These are phyloP conservation scores for Nannizziopsis barbatae DNA, from an alignment of 2,329 filamentous ascomycete species.

Conservation along the genomic window DNA sequence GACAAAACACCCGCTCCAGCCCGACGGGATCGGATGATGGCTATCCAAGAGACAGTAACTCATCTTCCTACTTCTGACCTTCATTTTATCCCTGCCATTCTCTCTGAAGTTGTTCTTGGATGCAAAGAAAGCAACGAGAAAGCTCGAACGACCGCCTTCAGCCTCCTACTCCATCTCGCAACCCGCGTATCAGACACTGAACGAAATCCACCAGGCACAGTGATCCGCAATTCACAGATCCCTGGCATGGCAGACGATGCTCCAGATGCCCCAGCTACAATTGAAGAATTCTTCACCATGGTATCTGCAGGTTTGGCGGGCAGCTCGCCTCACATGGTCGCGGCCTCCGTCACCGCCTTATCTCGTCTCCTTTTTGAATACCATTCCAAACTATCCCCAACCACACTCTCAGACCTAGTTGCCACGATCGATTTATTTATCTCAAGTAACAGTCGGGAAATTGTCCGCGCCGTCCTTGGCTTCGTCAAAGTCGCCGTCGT, in stretches of 20 bases:
- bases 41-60: slow-evolving; percentile 68
- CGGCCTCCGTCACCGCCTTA: slow-evolving; percentile 87
- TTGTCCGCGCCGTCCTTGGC: slow-evolving; percentile 84
- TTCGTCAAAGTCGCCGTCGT: slow-evolving; percentile 96
- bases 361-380: slow-evolving; percentile 92
- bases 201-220: slow-evolving; percentile 44
- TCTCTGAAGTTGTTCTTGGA: slow-evolving; percentile 89
- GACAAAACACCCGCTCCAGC: slow-evolving; percentile 81
- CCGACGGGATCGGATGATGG: slow-evolving; percentile 71
- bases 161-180: slow-evolving; percentile 78
- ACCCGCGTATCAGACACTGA: slow-evolving; percentile 63
- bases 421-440: slow-evolving; percentile 94
- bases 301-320: slow-evolving; percentile 89
- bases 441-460: slow-evolving; percentile 91
- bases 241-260: slow-evolving; percentile 76
- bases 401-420: slow-evolving; percentile 71
- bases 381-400: slow-evolving; percentile 54
- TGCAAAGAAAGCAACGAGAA: slow-evolving; percentile 98
- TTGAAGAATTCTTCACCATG: slow-evolving; percentile 98
- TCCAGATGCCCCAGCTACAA: slow-evolving; percentile 61
- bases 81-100: slow-evolving; percentile 82
- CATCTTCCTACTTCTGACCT: slow-evolving; percentile 66
- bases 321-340: slow-evolving; percentile 92
- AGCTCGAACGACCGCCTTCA: slow-evolving; percentile 78
- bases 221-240: slow-evolving; percentile 80